These are phyloP conservation scores for Diphasiastrum complanatum DNA, from an alignment of 83 land plant species.

Conservation along the genomic window DNA sequence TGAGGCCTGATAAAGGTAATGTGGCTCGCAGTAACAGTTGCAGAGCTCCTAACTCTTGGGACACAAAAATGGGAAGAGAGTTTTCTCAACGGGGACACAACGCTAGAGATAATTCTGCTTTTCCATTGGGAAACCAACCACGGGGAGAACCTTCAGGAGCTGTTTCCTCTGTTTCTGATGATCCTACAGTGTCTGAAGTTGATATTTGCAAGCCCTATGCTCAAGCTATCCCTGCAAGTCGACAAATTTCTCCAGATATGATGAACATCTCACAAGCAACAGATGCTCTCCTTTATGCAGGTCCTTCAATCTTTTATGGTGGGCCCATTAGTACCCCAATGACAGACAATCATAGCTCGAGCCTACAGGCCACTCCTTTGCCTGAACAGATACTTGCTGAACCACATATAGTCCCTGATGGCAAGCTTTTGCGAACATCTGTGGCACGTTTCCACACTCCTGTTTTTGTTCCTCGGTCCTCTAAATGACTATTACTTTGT, in stretches of 20 bases:
- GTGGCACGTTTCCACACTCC: constrained; percentile 13
- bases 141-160: neutral
- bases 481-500: no score
- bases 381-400: neutral
- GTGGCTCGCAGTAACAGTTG: neutral
- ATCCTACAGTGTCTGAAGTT: neutral
- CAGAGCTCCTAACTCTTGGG: neutral
- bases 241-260: neutral
- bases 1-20: neutral
- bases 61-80: neutral
- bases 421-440: constrained; percentile 14
- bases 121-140: neutral
- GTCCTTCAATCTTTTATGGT: constrained; percentile 57
- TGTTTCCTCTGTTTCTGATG: neutral
- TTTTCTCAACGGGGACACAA: no score
- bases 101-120: neutral
- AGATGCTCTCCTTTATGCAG: constrained; percentile 37
- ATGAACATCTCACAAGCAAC: constrained; percentile 8
- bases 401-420: neutral
- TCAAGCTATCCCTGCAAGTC: neutral
- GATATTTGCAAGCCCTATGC: neutral
- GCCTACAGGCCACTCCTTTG: neutral
- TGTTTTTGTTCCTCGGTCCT: constrained; percentile 27
- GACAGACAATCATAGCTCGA: neutral
- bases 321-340: constrained; percentile 44